phyloP scores from a whole-genome alignment of 176 grass and related monocot species.

The Guadua angustifolia region DNA sequence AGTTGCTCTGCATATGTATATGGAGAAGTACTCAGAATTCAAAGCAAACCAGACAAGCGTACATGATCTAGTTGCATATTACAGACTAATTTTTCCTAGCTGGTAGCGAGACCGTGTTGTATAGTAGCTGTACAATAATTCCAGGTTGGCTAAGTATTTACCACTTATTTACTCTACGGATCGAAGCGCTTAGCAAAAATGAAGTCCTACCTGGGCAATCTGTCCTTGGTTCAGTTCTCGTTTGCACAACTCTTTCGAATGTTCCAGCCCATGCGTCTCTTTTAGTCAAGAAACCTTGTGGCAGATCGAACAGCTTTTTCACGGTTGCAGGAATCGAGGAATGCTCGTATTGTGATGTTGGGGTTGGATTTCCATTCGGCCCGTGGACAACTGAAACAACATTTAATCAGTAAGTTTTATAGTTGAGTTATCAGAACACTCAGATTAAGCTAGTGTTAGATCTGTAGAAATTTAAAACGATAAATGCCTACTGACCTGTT shows the following conservation, averaged over 20 bases:
- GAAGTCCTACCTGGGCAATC: constrained; percentile 76
- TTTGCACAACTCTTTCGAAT: constrained; percentile 72
- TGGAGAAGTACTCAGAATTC: neutral
- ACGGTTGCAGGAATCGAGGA: constrained; percentile 92
- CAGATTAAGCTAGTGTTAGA: neutral
- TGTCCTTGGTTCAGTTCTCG: constrained; percentile 65
- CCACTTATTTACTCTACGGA: neutral
- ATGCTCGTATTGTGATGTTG: constrained; percentile 89
- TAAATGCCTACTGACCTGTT: constrained; percentile 47
- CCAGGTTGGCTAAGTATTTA: no score
- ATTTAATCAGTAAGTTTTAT: neutral
- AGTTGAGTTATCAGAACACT: neutral
- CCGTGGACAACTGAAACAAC: constrained; percentile 69
- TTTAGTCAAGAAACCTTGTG: constrained; percentile 69
- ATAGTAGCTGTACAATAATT: neutral
- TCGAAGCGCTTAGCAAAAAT: neutral
- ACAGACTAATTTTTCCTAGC: neutral
- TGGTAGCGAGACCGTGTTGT: neutral
- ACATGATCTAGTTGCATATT: neutral
- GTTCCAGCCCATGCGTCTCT: constrained; percentile 93
- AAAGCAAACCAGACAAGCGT: neutral
- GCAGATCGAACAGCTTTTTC: constrained; percentile 80
- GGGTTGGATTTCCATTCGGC: constrained; percentile 62
- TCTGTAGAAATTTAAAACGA: neutral
- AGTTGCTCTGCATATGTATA: constrained; percentile 58